These are phyloP conservation scores for Pestalotiopsis sp. DNA, from an alignment of 2,329 filamentous ascomycete species.

Conservation along the genomic window DNA sequence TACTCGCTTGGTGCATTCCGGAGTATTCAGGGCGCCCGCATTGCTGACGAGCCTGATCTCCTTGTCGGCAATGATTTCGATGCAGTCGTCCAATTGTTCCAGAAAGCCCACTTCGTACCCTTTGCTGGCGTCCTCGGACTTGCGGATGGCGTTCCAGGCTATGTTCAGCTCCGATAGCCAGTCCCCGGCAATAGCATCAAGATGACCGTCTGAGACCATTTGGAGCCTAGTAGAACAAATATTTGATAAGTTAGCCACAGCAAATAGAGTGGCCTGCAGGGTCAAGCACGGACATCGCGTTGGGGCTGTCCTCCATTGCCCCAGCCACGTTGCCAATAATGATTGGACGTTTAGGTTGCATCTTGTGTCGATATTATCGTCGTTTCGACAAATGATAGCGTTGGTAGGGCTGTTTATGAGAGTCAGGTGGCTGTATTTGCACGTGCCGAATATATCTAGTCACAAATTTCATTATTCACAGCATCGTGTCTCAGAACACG, in stretches of 20 bases:
- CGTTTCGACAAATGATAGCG: neutral
- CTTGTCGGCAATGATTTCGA: slow-evolving; percentile 35
- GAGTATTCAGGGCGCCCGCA: neutral
- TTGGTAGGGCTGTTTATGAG: neutral
- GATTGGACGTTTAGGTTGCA: slow-evolving; percentile 2
- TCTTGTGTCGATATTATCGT: neutral
- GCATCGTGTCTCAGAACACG: neutral
- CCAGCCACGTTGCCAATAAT: slow-evolving; percentile 3
- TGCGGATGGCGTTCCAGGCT: neutral
- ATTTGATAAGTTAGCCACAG: neutral
- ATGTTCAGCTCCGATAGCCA: slow-evolving; percentile 6
- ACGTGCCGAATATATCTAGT: neutral
- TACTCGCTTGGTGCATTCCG: neutral
- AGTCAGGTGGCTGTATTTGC: neutral
- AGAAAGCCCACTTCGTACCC: slow-evolving; percentile 1
- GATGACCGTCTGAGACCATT: neutral
- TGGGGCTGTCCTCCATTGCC: neutral
- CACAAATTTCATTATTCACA: neutral
- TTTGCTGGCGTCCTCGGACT: neutral
- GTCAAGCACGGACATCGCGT: neutral
- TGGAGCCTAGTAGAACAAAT: neutral
- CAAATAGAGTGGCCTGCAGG: too few species aligned
- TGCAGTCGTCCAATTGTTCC: neutral
- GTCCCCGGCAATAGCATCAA: slow-evolving; percentile 1
- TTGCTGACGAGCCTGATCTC: slow-evolving; percentile 1